Evolutionary conservation across 768 basidiomycete species (phyloP).

Genomic region (Mycena latifolia): DNA sequence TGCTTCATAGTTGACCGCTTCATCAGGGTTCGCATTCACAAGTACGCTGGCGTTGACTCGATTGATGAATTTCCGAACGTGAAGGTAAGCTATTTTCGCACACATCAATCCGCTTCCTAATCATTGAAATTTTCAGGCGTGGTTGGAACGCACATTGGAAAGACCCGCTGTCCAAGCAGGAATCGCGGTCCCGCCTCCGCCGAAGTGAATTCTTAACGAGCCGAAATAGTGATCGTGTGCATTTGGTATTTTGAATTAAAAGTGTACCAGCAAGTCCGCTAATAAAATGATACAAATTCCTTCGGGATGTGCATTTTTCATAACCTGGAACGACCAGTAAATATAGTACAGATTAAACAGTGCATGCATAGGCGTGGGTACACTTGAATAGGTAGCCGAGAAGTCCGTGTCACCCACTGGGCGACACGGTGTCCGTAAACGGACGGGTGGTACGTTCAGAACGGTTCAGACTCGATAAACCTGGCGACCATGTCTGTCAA

Average conservation of each 20-base stretch:
- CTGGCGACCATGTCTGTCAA: slow-evolving; percentile 68
- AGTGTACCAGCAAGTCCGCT: too few relatives aligned
- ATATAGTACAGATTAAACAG: slow-evolving; percentile 9
- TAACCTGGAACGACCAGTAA: slow-evolving; percentile 2
- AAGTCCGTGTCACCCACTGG: slow-evolving; percentile 9
- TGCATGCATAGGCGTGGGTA: slow-evolving; percentile 2
- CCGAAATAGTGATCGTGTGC: too few relatives aligned
- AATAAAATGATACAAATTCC: too few relatives aligned
- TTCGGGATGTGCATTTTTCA: slow-evolving; percentile 14
- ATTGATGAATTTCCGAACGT: slow-evolving; percentile 76
- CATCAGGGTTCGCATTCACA: slow-evolving; percentile 66
- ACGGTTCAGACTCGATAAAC: slow-evolving; percentile 58
- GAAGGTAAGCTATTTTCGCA: slow-evolving; percentile 54
- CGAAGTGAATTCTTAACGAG: neutral
- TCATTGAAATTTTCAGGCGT: slow-evolving; percentile 22
- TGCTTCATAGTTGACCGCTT: neutral
- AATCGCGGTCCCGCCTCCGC: slow-evolving; percentile 16
- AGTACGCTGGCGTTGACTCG: slow-evolving; percentile 62
- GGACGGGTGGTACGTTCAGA: neutral
- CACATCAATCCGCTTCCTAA: neutral
- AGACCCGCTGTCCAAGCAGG: slow-evolving; percentile 29
- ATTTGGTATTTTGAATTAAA: too few relatives aligned
- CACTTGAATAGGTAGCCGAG: neutral
- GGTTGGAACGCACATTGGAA: slow-evolving; percentile 33
- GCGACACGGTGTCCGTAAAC: neutral